Evolutionary conservation across 495 filamentous ascomycete genomes (phyloP).

Genomic region (Cladorrhinum samala): DNA sequence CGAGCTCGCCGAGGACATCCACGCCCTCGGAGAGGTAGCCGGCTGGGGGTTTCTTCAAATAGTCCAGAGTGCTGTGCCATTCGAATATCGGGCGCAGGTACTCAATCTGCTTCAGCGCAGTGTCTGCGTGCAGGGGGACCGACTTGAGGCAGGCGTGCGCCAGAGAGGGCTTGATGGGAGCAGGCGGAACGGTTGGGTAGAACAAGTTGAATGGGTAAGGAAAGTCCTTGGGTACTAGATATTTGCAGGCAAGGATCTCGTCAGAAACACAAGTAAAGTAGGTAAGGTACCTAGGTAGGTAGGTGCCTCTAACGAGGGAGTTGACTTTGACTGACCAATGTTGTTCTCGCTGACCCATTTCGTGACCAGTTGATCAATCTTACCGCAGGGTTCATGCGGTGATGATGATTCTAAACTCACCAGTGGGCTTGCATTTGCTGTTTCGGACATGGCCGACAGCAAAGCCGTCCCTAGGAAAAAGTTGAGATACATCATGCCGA

Average conservation of each 20-base stretch:
- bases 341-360: slow-evolving; percentile 11
- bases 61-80: slow-evolving; percentile 37
- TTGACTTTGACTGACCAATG: slow-evolving; percentile 3
- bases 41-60: slow-evolving; percentile 36
- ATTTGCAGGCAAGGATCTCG: too few relatives aligned
- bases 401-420: too few relatives aligned
- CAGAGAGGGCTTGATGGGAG: slow-evolving; percentile 15
- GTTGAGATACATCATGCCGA: too few relatives aligned
- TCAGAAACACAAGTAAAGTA: too few relatives aligned
- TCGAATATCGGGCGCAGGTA: slow-evolving; percentile 12
- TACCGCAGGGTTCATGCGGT: slow-evolving; percentile 4
- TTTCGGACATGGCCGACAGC: not conserved
- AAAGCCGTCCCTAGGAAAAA: not conserved
- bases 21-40: slow-evolving; percentile 34
- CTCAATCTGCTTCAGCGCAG: slow-evolving; percentile 8
- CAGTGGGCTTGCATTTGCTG: too few relatives aligned
- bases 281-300: not conserved
- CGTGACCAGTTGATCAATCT: not conserved
- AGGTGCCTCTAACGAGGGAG: not conserved
- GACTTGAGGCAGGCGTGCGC: slow-evolving; percentile 20
- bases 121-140: slow-evolving; percentile 13
- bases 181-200: slow-evolving; percentile 7
- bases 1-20: slow-evolving; percentile 35
- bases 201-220: not conserved
- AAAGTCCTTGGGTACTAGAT: slow-evolving; percentile 4